Base-by-base conservation (phyloP, 148 eudicot genomes). In the Chenopodium formosanum region DNA sequence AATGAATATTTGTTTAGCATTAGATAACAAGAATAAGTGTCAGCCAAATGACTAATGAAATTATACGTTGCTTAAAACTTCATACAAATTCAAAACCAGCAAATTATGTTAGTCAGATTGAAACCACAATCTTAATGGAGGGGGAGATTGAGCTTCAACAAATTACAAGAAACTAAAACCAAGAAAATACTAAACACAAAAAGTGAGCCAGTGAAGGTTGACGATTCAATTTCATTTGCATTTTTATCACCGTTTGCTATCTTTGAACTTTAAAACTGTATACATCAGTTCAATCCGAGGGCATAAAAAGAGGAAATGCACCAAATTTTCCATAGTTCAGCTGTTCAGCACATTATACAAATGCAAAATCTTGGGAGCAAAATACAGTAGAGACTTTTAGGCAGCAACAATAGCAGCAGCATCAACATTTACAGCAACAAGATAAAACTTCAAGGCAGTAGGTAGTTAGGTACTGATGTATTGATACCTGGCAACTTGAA, bases 141-240 rank as follows among this genome's bases (percentile, higher is more conserved):
- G 23, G 4, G 25, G 56, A 68, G 47, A 9, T 75, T 60, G 68
- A 77, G 31, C 60, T 47, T 47, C 34, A 80, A 74, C 64, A 74
- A 17, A 50, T 48, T 69, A 66, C 19, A 74, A 74, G 44, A 65
- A 74, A 23, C 47, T 13, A 64, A 27, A 81, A 50, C 34, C 34
- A 67, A 20, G 52, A 53, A 77, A 52, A 76, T 29, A 25, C 67
- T 68, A 2, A 82, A 44, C 52, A 17, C 63, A 69, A 76, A 67
- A 81, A 19, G 68, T 7, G 44, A 82, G 84, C 76, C 76, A 74
- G n/a, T 70, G 52, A 50, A 53, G 67, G 73, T 50, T 65, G 63
- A 52, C 19, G 77, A 73, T 72, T n/a, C 44, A 77, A 64, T 20
- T 78, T 89, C 83, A 90, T 73, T 74, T 82, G 90, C 93, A 93